Evolutionary conservation across 257 asterid genomes (phyloP), one percentile per base, ranked within the genome.

Genomic region (Nicotiana undulata): DNA sequence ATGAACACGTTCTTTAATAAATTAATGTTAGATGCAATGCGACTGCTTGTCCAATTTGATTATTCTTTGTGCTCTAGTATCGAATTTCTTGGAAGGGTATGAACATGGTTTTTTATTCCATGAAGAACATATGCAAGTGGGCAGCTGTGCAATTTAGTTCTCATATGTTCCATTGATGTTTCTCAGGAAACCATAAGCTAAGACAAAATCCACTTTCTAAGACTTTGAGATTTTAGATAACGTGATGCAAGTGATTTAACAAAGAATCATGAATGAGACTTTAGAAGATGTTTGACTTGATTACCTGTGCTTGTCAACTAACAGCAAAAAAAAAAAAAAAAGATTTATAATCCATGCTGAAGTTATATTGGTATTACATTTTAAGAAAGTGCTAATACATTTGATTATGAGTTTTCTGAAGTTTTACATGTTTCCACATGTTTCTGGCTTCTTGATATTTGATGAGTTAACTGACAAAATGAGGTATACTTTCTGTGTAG

Each of bases 11-110:
- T 24, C 66, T 77, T 80, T 81, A 65, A 70, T 59, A 16, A 46
- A 83, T 84, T 15, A 20, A 68, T 79, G 70, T 80, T 77, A 65
- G 78, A 31, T 46, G 68, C 78, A 78, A 59, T 26, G 4, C 17
- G 34, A 80, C 60, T 20, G 58, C 46, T 70, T 70, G 77, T 44
- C 37, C 58, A 44, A 22, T 70, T 24, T 74, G 40, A 74, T 74
- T 74, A 26, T n/a, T 49, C 61, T 74, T 37, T 74, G n/a, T 74
- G 58, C 77, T 72, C 40, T 22, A 49, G 60, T 72, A 72, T 15
- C 22, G 24, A 24, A 44, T 46, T 49, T 12, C 78, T 74, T 49
- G 78, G 61, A n/a, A 79, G 87, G 31, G 55, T 40, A n/a, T 68
- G 58, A 53, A 40, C 58, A 68, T 44, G 12, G 56, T 68, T 40